Evolutionary conservation across 1,284 basidiomycete species (phyloP).

Genomic region (Marasmius fiardii): DNA sequence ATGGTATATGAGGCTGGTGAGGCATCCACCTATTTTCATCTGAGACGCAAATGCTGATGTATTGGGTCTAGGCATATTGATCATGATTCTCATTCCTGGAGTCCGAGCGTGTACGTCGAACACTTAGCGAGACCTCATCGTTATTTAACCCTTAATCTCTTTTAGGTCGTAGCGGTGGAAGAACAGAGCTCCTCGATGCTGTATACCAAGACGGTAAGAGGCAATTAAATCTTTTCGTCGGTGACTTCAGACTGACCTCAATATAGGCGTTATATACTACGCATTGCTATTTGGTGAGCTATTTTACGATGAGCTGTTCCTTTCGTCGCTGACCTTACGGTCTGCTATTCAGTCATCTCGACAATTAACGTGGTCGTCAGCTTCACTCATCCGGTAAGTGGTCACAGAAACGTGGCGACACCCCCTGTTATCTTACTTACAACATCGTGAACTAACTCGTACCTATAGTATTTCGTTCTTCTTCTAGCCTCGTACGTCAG

Average conservation of each 20-base stretch:
- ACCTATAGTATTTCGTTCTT: neutral
- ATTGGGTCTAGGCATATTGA: neutral
- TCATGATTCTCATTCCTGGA: slow-evolving; percentile 1
- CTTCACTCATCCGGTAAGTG: no score
- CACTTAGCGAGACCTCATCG: no score
- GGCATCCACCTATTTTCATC: neutral
- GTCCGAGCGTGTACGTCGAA: neutral
- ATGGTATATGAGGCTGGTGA: neutral
- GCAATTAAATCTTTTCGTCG: neutral
- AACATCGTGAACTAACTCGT: no score
- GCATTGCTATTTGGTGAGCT: neutral
- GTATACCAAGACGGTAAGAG: neutral
- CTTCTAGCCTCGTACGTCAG: neutral
- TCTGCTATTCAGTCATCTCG: neutral
- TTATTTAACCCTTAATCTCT: no score
- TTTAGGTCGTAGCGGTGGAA: neutral
- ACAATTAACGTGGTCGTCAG: neutral
- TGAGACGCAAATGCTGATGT: no score
- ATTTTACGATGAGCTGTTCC: no score
- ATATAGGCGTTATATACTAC: neutral
- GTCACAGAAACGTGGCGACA: no score
- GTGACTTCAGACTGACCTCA: neutral
- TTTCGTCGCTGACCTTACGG: no score
- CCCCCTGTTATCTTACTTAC: no score
- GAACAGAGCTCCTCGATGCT: neutral